These are phyloP conservation scores for Earliella scabrosa DNA, from an alignment of 1,284 basidiomycete genomes.

Conservation along the genomic window DNA sequence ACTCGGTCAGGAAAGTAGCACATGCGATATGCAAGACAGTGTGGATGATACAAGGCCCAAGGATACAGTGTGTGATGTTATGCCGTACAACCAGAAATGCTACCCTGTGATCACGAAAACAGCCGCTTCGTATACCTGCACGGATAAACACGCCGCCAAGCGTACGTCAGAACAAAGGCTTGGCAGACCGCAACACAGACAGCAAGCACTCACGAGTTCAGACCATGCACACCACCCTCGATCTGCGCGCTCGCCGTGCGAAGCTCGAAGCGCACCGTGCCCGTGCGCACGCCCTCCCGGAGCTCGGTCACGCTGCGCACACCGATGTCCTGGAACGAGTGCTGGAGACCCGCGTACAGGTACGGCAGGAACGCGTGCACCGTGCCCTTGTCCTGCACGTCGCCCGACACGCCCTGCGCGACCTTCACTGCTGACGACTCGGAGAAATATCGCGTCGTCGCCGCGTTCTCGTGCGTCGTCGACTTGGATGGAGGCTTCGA, in stretches of 20 bases:
- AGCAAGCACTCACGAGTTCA: constrained; percentile 73
- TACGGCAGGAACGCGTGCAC: constrained; percentile 93
- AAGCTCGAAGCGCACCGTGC: constrained; percentile 88
- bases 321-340: constrained; percentile 96
- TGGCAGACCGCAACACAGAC: constrained; percentile 7
- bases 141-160: constrained; percentile 15
- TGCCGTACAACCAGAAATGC: constrained; percentile 7
- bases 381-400: constrained; percentile 97
- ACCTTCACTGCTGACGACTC: constrained; percentile 96
- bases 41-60: constrained; percentile 19
- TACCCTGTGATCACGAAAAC: constrained; percentile 24
- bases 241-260: constrained; percentile 95
- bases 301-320: constrained; percentile 71
- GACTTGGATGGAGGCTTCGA: constrained; percentile 54
- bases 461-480: constrained; percentile 86
- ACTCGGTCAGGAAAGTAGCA: no score
- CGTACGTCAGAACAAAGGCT: constrained; percentile 13
- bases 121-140: constrained; percentile 34
- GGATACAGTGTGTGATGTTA: constrained; percentile 12
- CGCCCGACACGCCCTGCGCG: constrained; percentile 95
- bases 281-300: constrained; percentile 63
- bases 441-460: constrained; percentile 96
- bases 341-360: constrained; percentile 91
- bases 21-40: constrained; percentile 10
- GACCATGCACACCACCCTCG: constrained; percentile 94